phyloP scores from a whole-genome alignment of 2,329 filamentous ascomycete species.

The Coniochaeta sp. region DNA sequence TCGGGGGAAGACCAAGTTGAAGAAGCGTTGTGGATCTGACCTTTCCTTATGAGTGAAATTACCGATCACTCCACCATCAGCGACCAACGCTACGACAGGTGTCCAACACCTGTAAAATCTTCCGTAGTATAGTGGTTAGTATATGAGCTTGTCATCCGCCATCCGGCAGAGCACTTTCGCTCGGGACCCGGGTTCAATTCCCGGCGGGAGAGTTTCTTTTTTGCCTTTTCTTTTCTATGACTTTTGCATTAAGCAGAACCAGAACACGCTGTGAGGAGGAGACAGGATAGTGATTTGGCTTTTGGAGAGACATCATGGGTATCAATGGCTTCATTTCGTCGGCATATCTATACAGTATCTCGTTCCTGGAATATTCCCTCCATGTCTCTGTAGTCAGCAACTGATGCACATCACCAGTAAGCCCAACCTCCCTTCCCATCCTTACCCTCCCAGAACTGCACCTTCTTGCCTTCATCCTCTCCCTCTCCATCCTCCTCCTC shows the following conservation, averaged over 20 bases:
- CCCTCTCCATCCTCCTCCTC: slow-evolving; percentile 25
- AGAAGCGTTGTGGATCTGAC: too few species aligned
- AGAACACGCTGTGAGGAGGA: too few species aligned
- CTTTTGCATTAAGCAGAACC: too few species aligned
- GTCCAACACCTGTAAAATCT: slow-evolving; percentile 2
- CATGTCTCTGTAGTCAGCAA: too few species aligned
- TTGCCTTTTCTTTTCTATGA: neutral
- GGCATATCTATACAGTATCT: too few species aligned
- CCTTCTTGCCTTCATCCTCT: slow-evolving; percentile 13
- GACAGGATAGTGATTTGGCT: too few species aligned
- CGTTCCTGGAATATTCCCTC: too few species aligned
- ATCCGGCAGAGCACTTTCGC: slow-evolving; percentile 1
- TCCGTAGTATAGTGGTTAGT: slow-evolving; percentile 3
- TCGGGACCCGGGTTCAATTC: slow-evolving; percentile 2
- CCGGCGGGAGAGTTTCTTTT: neutral
- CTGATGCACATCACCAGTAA: slow-evolving; percentile 32
- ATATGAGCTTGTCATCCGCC: slow-evolving; percentile 2
- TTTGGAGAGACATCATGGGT: too few species aligned
- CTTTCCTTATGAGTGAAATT: neutral
- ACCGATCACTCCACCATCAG: neutral
- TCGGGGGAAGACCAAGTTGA: too few species aligned
- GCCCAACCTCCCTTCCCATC: slow-evolving; percentile 30
- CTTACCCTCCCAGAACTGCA: slow-evolving; percentile 30
- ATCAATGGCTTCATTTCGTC: too few species aligned
- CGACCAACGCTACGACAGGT: neutral